These are phyloP conservation scores for Sarocladium brachiariae DNA, from an alignment of 2,329 filamentous ascomycete species.

Conservation along the genomic window DNA sequence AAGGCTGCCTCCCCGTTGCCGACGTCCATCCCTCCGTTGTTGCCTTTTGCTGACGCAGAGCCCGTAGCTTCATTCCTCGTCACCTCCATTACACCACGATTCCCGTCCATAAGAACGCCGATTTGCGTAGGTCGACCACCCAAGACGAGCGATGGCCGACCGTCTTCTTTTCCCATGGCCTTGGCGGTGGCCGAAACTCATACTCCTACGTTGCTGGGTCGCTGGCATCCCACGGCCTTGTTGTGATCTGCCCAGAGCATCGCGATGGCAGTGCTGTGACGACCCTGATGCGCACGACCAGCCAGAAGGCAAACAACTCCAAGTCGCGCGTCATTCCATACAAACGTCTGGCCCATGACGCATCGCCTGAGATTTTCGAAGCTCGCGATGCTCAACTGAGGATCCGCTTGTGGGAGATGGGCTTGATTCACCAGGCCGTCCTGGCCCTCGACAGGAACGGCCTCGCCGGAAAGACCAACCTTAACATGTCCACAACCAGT, in stretches of 20 bases:
- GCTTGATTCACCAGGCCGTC: constrained; percentile 61
- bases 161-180: constrained; percentile 78
- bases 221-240: constrained; percentile 71
- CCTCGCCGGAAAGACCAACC: constrained; percentile 38
- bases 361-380: constrained; percentile 58
- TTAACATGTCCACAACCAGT: constrained; percentile 42
- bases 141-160: constrained; percentile 62
- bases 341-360: constrained; percentile 51
- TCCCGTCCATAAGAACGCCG: constrained; percentile 65
- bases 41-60: background rate
- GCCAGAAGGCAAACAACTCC: constrained; percentile 28
- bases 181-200: constrained; percentile 73
- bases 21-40: no score
- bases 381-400: constrained; percentile 64
- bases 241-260: constrained; percentile 77
- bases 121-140: constrained; percentile 44
- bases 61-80: constrained; percentile 55
- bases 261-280: constrained; percentile 73
- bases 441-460: constrained; percentile 59
- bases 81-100: constrained; percentile 68
- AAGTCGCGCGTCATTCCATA: constrained; percentile 36
- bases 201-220: constrained; percentile 80
- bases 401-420: constrained; percentile 73
- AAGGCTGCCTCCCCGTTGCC: no score
- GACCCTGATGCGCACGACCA: constrained; percentile 61